A percentile compares a stretch with the other conserved stretches of the same genome.
phyloP scores from a whole-genome alignment of 2,329 filamentous ascomycete genomes.

The Hymenoscyphus albidus region DNA sequence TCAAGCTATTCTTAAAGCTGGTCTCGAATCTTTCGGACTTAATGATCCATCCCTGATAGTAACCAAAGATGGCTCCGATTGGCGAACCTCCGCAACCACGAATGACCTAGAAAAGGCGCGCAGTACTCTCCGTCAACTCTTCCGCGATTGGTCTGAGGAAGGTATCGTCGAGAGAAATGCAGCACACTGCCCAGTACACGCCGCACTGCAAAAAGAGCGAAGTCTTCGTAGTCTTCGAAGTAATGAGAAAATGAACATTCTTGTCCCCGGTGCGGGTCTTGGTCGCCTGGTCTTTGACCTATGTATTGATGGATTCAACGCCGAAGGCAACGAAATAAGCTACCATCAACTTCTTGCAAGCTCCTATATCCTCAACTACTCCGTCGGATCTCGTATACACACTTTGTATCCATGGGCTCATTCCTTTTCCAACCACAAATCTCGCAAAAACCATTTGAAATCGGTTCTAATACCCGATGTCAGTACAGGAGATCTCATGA shows the following conservation, averaged over 20 bases:
- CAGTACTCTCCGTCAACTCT: slow-evolving; percentile 89
- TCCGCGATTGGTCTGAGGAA: slow-evolving; percentile 86
- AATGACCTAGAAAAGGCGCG: slow-evolving; percentile 85
- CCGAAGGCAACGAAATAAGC: slow-evolving; percentile 92
- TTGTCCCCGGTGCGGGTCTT: slow-evolving; percentile 87
- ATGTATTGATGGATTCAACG: slow-evolving; percentile 65
- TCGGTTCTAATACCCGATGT: slow-evolving; percentile 76
- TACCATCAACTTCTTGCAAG: slow-evolving; percentile 94
- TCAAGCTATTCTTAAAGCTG: slow-evolving; percentile 68
- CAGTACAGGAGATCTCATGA: slow-evolving; percentile 59
- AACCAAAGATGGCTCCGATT: slow-evolving; percentile 42
- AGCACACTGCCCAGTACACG: slow-evolving; percentile 71
- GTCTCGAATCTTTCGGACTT: slow-evolving; percentile 63
- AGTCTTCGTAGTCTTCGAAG: slow-evolving; percentile 25
- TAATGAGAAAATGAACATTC: slow-evolving; percentile 45
- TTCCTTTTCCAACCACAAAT: slow-evolving; percentile 80
- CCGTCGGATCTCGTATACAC: slow-evolving; percentile 57
- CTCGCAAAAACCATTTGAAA: slow-evolving; percentile 69
- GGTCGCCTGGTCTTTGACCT: slow-evolving; percentile 88
- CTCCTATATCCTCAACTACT: slow-evolving; percentile 69
- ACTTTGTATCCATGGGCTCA: slow-evolving; percentile 81
- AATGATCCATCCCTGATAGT: slow-evolving; percentile 13
- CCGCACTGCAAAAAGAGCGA: slow-evolving; percentile 54
- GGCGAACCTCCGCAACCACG: slow-evolving; percentile 67
- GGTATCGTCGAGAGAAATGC: slow-evolving; percentile 70